Percentiles rank a stretch among this genome's conserved stretches.
Evolutionary conservation across 192 early-diverging fungal species (phyloP).

Genomic region (Spizellomyces sp.): DNA sequence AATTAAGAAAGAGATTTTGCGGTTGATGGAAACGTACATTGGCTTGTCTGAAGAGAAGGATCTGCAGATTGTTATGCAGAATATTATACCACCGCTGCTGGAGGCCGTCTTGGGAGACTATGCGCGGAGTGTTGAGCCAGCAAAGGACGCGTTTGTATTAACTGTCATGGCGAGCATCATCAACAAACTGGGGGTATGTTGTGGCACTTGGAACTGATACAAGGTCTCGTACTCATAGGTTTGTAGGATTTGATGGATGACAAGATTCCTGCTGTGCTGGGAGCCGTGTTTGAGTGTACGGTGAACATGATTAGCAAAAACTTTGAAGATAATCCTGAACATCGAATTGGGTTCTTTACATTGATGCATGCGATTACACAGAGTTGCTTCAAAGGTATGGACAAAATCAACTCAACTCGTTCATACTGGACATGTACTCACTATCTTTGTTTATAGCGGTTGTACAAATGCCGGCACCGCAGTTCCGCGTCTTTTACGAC

Average conservation of each 20-base stretch:
- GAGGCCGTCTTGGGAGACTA: constrained; percentile 92
- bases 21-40: constrained; percentile 92
- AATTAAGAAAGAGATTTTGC: constrained; percentile 95
- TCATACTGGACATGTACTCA: background rate
- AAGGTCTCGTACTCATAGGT: background rate
- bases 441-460: constrained; percentile 55
- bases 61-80: constrained; percentile 72
- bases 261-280: constrained; percentile 83
- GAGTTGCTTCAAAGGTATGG: constrained; percentile 84
- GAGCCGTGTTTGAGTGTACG: constrained; percentile 94
- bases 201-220: background rate
- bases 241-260: constrained; percentile 73
- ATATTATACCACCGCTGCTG: constrained; percentile 88
- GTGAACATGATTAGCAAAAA: constrained; percentile 99
- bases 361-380: constrained; percentile 88
- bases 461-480: constrained; percentile 75
- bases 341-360: constrained; percentile 93
- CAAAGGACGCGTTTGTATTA: constrained; percentile 94
- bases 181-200: constrained; percentile 69
- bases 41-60: constrained; percentile 78
- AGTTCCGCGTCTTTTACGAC: constrained; percentile 93
- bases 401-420: background rate
- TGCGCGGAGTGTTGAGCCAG: constrained; percentile 79
- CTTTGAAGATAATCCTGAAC: constrained; percentile 96
- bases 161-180: constrained; percentile 91